phyloP scores from a whole-genome alignment of 1,284 basidiomycete genomes.

The Leccinum subrobustum region DNA sequence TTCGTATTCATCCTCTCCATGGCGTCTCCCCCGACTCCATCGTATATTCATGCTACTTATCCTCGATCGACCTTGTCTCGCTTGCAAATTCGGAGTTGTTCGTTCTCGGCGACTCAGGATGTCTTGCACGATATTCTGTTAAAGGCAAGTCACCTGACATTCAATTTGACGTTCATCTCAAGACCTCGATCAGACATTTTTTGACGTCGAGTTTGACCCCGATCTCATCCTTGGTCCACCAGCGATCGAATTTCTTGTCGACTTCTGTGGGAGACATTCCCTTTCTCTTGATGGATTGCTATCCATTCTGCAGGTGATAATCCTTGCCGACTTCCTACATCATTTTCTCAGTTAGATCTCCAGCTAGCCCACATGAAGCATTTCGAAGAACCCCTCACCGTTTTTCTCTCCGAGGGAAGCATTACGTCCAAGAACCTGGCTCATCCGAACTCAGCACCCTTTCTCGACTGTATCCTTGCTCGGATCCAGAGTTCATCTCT shows the following conservation, averaged over 20 bases:
- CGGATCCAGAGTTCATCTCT: constrained; percentile 32
- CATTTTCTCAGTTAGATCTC: constrained; percentile 3
- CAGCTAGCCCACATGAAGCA: constrained; percentile 68
- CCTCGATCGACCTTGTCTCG: constrained; percentile 55
- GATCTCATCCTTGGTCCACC: constrained; percentile 59
- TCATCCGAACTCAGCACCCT: constrained; percentile 27
- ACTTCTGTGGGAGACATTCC: constrained; percentile 54
- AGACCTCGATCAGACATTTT: constrained; percentile 54
- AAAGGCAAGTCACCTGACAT: constrained; percentile 37
- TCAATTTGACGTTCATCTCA: neutral
- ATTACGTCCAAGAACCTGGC: constrained; percentile 23
- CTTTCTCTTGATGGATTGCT: constrained; percentile 54
- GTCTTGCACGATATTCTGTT: constrained; percentile 52
- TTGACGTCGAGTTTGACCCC: constrained; percentile 57
- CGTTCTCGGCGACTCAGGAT: constrained; percentile 44
- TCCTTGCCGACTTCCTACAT: neutral
- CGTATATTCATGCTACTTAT: constrained; percentile 58
- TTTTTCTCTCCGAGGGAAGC: constrained; percentile 34
- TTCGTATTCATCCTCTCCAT: constrained; percentile 60
- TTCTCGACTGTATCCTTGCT: constrained; percentile 43
- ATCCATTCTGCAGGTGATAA: constrained; percentile 57
- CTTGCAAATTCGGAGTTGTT: constrained; percentile 51
- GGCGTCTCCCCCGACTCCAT: constrained; percentile 53
- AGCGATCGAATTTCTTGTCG: constrained; percentile 51
- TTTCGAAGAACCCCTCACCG: constrained; percentile 57